A percentile compares a stretch with the other conserved stretches of the same genome.
These are phyloP conservation scores for Bidens hawaiensis DNA, from an alignment of 140 eudicot species.

Conservation along the genomic window DNA sequence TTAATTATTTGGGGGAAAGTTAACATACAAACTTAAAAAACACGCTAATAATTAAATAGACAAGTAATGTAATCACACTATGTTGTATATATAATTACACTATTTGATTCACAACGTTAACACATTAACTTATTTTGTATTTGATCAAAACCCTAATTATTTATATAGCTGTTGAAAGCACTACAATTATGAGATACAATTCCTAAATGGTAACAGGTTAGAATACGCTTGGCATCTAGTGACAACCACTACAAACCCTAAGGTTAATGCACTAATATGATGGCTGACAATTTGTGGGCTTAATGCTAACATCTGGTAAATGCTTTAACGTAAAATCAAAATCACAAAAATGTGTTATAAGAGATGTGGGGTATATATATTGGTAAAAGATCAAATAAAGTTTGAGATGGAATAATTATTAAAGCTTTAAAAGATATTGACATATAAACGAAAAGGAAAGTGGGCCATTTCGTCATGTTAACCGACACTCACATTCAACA, in stretches of 20 bases:
- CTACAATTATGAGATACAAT: not conserved
- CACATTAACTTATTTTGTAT: too few relatives aligned
- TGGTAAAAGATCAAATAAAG: not conserved
- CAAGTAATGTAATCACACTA: too few relatives aligned
- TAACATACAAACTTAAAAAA: too few relatives aligned
- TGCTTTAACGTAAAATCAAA: not conserved
- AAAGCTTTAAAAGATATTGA: not conserved
- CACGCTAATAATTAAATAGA: too few relatives aligned
- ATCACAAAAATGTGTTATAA: constrained; percentile 3
- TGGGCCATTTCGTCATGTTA: not conserved
- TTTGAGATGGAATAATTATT: constrained; percentile 3
- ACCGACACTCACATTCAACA: not conserved
- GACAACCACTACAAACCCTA: not conserved
- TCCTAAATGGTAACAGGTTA: not conserved
- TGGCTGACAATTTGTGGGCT: not conserved
- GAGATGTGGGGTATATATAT: not conserved
- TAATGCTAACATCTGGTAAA: not conserved
- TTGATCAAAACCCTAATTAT: too few relatives aligned
- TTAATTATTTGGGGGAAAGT: too few relatives aligned
- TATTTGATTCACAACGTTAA: too few relatives aligned
- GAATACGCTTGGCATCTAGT: not conserved
- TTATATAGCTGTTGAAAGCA: not conserved
- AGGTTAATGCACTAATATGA: not conserved
- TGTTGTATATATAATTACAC: too few relatives aligned
- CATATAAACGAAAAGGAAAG: not conserved